Base-by-base conservation (phyloP, 2,329 filamentous ascomycete genomes). In the Dichotomopilus funicola region DNA sequence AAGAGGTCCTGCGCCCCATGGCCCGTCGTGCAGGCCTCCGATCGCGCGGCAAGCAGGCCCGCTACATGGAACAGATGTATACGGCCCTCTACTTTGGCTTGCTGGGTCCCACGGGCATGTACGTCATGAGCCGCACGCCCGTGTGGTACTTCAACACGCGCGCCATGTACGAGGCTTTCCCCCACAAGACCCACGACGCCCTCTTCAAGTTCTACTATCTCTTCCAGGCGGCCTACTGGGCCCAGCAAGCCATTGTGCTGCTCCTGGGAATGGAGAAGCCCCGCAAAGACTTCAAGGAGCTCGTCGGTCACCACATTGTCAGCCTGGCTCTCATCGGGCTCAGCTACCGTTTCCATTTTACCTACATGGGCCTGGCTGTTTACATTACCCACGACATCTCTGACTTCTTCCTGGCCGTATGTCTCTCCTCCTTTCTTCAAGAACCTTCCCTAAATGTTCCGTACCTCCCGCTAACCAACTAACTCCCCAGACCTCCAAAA, bases 41-140 rank as follows among this genome's bases (percentile, higher is more conserved):
- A 58, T 83, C 81, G 60, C 81, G 85, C 55, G 83, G 79, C 61
- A 96, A 96, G 75, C 90, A 94, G 67, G 81, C 86, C 12, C 86
- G 91, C 37, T 96, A 96, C 78, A 94, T 96, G 89, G 91, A 97
- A 72, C 91, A 97, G 73, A 83, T 87, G 67, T 97, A 97, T 73
- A 96, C 91, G 1, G 91, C 91, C 33, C 76, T 96, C 53, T 96
- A 97, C 78, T 96, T 96, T 71, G 83, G 73, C 45, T 70, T 94
- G 56, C 85, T 95, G 55, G 90, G 90, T 1, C 91, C 91, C 1
- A 86, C 85, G 54, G 91, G 91, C 53, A 71, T 96, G 66, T 96
- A 87, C 69, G 88, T 96, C 69, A 96, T 97, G 91, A 87, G 81
- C 67, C 80, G 82, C 60, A 92, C 89, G n/a, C 86, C 91, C 6